Evolutionary conservation across 1,284 basidiomycete genomes (phyloP), one percentile per base, ranked within the genome.

Genomic region (Trichosporon faecale): DNA sequence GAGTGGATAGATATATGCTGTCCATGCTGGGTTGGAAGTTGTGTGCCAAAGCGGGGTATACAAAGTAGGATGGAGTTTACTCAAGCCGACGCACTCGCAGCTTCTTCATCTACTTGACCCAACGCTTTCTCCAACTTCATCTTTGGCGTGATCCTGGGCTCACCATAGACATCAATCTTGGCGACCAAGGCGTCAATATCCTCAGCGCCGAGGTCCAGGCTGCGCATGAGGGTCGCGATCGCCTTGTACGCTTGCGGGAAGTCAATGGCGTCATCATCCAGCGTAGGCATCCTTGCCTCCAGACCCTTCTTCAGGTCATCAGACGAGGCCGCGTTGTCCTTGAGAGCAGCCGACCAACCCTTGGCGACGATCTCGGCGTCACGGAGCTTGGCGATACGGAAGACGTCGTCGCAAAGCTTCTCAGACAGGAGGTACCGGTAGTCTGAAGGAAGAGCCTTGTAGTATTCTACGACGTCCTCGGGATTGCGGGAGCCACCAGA

Each of bases 181-280:
- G 67, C 75, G 18, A 68, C 75, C 18, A 86, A 85, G 66, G 88
- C 88, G 72, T 89, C 88, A 75, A 91, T 88, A 74, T 83, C 84
- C 72, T 85, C 85, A 55, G 83, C 70, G 25, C 75, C 72, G 7
- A 92, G 83, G 25, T 86, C 86, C 23, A 91, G 86, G 57, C 88
- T 89, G 78, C 88, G 89, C 70, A 94, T 82, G 84, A 94, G 88
- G 68, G 86, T 86, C 9, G 89, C 92, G 80, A 94, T 89, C 66
- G 90, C 88, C 71, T 88, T 84, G 84, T 91, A 90, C 0, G 93
- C 94, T 79, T 91, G 91, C 3, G 95, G 95, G 71, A 91, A 92
- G 81, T 98, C 94, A 77, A 95, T 91, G 21, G 89, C 88, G 69
- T 94, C 88, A 79, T 97, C 94, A 77, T 94, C 93, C 75, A 97